Evolutionary conservation across 2,329 filamentous ascomycete genomes (phyloP).

Genomic region (Fusarium pseudonygamai): DNA sequence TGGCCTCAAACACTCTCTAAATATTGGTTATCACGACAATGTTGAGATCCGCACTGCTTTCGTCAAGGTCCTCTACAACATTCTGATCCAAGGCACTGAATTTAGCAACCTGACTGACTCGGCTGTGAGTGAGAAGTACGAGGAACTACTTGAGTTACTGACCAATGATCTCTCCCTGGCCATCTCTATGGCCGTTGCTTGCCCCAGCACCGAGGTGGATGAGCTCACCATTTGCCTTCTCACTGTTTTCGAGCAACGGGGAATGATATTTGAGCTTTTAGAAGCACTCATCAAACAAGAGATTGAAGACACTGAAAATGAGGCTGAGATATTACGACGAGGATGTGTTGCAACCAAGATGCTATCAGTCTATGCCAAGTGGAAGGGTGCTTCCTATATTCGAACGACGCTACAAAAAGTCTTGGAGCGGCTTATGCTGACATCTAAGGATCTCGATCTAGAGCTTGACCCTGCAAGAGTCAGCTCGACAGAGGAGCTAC

Average conservation of each 20-base stretch:
- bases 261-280: conserved; percentile 69
- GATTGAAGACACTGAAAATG: conserved; percentile 75
- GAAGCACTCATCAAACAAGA: conserved; percentile 75
- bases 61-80: conserved; percentile 75
- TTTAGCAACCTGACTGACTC: conserved; percentile 75
- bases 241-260: conserved; percentile 75
- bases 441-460: conserved; percentile 73
- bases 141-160: conserved; percentile 70
- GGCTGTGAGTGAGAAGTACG: conserved; percentile 74
- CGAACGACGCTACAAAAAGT: conserved; percentile 73
- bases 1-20: conserved; percentile 74
- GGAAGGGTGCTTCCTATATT: conserved; percentile 73
- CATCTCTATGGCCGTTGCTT: conserved; percentile 71
- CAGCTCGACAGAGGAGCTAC: conserved; percentile 67
- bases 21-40: conserved; percentile 76
- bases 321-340: conserved; percentile 72
- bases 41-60: conserved; percentile 75
- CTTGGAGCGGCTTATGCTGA: conserved; percentile 71
- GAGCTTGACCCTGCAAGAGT: conserved; percentile 73
- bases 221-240: conserved; percentile 74
- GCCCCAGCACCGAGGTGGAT: conserved; percentile 74
- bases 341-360: conserved; percentile 79
- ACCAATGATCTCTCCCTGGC: conserved; percentile 71
- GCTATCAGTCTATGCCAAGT: conserved; percentile 76
- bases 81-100: conserved; percentile 75